Conservation (phyloP, 2,329 filamentous ascomycete genomes). For the Neopestalotiopsis clavispora region DNA sequence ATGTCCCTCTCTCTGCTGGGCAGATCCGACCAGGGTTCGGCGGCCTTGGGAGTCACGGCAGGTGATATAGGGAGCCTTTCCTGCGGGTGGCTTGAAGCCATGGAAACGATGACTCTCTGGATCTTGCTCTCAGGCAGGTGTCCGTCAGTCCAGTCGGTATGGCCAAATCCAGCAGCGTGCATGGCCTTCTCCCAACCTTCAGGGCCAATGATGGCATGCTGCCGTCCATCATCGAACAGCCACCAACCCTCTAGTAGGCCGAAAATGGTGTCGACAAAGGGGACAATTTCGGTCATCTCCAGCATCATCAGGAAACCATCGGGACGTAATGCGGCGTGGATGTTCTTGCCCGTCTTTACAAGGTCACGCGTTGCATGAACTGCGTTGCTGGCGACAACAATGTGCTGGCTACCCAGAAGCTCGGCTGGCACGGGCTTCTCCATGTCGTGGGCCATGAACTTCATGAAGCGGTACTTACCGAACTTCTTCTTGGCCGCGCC, state of each 20-base stretch:
- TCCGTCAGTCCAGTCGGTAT: conserved; percentile 38
- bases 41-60: not conserved
- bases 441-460: conserved; percentile 17
- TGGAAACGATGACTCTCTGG: conserved; percentile 35
- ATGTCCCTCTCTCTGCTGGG: conserved; percentile 25
- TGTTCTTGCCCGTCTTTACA: conserved; percentile 24
- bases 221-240: conserved; percentile 38
- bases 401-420: conserved; percentile 29
- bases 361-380: conserved; percentile 39
- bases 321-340: conserved; percentile 31
- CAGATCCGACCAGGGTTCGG: not conserved
- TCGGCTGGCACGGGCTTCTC: conserved; percentile 12
- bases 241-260: conserved; percentile 46
- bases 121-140: conserved; percentile 28
- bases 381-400: conserved; percentile 39
- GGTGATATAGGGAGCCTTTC: too few species aligned
- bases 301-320: conserved; percentile 40
- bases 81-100: not conserved
- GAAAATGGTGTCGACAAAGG: conserved; percentile 40
- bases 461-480: conserved; percentile 31
- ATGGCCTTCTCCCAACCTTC: conserved; percentile 31
- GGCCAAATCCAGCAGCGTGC: conserved; percentile 30
- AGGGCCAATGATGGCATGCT: conserved; percentile 27
- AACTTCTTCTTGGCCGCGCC: conserved; percentile 38
- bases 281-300: conserved; percentile 37